A percentile compares a stretch with the other conserved stretches of the same genome.
Conservation (phyloP, 148 eudicot species). For the Vaccinium vitisidaea region DNA sequence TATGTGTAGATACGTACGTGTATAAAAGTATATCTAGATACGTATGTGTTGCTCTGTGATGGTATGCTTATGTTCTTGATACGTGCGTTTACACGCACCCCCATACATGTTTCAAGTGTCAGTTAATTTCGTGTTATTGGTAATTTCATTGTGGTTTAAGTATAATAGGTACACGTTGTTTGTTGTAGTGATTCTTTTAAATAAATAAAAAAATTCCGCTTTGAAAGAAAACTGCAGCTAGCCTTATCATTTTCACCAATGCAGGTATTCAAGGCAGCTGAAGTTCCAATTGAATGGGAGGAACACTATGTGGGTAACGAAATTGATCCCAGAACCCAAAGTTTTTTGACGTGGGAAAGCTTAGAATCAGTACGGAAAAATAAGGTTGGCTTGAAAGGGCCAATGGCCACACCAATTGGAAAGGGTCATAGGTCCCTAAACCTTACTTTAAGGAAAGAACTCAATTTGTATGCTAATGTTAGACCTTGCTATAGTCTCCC, state of each 20-base stretch:
- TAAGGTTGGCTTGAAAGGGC: slow-evolving; percentile 91
- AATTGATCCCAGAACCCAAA: slow-evolving; percentile 92
- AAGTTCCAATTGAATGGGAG: slow-evolving; percentile 96
- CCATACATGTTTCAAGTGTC: not conserved
- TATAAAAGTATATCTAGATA: not conserved
- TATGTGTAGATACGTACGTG: not conserved
- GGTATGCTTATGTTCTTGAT: not conserved
- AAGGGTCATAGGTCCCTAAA: slow-evolving; percentile 97
- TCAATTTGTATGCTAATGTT: slow-evolving; percentile 90
- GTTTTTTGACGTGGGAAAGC: slow-evolving; percentile 95
- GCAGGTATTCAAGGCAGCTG: slow-evolving; percentile 74
- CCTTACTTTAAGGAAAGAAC: slow-evolving; percentile 93
- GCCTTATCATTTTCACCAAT: not conserved
- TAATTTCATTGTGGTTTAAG: no score
- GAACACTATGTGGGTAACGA: slow-evolving; percentile 85
- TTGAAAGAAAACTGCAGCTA: not conserved
- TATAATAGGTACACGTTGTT: not conserved
- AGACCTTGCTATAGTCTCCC: slow-evolving; percentile 99
- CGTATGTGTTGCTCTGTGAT: not conserved
- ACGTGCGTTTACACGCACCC: not conserved
- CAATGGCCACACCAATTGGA: slow-evolving; percentile 99
- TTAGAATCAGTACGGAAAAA: slow-evolving; percentile 79
- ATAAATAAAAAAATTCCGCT: not conserved
- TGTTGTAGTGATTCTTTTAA: not conserved
- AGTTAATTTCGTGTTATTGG: not conserved